Evolutionary conservation across 805 yeast species (phyloP).

Genomic region (Sugiyamaella floridensis): DNA sequence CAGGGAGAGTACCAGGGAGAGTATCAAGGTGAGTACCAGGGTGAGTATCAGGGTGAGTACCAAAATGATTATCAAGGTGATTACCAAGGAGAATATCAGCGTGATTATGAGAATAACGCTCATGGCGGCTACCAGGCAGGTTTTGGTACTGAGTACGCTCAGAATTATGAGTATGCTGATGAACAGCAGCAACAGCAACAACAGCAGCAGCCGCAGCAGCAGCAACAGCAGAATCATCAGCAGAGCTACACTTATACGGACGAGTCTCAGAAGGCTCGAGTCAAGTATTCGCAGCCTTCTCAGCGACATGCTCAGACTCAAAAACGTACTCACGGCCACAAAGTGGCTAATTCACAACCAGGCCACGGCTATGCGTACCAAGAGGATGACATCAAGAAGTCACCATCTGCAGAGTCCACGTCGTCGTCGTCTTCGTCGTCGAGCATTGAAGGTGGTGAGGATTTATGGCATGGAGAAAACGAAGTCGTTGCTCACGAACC

Average conservation of each 20-base stretch:
- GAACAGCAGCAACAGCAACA: slow-evolving; percentile 13
- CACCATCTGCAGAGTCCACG: slow-evolving; percentile 18
- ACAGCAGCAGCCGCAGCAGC: slow-evolving; percentile 10
- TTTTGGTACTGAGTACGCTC: neutral
- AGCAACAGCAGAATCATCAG: slow-evolving; percentile 5
- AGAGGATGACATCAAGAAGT: slow-evolving; percentile 7
- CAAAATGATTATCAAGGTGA: neutral
- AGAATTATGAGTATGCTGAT: slow-evolving; percentile 4
- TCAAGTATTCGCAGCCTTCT: neutral
- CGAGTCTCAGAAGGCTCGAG: neutral
- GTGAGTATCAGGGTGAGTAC: neutral
- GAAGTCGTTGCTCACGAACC: neutral
- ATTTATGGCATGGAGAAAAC: slow-evolving; percentile 18
- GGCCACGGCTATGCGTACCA: neutral
- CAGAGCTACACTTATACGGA: slow-evolving; percentile 4
- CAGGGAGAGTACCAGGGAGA: neutral
- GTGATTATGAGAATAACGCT: neutral
- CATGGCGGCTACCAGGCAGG: neutral
- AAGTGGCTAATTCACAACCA: neutral
- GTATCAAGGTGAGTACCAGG: slow-evolving; percentile 5
- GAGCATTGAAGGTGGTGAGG: slow-evolving; percentile 13
- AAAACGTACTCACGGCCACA: neutral
- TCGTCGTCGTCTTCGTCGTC: slow-evolving; percentile 20
- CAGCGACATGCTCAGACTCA: neutral
- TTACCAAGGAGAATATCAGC: neutral